phyloP scores from a whole-genome alignment of 352 stramenopile genomes.

The Pseudoperonospora humuli region DNA sequence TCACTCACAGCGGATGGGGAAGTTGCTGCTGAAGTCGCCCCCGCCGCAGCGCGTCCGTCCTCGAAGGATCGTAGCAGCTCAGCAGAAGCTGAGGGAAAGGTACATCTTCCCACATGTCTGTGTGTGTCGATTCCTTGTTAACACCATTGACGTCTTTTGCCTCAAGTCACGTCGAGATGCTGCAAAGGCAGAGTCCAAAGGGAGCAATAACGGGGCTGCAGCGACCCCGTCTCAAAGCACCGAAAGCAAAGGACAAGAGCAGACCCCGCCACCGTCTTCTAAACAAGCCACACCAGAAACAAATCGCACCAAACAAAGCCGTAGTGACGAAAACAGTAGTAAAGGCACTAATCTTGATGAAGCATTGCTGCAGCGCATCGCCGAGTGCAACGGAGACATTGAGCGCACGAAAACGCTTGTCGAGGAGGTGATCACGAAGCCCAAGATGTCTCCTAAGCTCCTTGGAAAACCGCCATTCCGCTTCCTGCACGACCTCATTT shows the following conservation, averaged over 20 bases:
- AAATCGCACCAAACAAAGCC: slow-evolving; percentile 30
- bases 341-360: slow-evolving; percentile 37
- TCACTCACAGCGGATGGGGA: slow-evolving; percentile 47
- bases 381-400: slow-evolving; percentile 68
- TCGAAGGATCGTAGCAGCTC: slow-evolving; percentile 45
- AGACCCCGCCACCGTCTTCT: slow-evolving; percentile 15
- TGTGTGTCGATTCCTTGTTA: too few species aligned
- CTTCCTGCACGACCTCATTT: too few species aligned
- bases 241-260: slow-evolving; percentile 35
- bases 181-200: slow-evolving; percentile 19
- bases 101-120: too few species aligned
- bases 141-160: too few species aligned
- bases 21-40: slow-evolving; percentile 11
- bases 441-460: slow-evolving; percentile 81
- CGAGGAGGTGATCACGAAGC: slow-evolving; percentile 75
- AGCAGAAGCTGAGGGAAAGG: slow-evolving; percentile 49
- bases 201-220: slow-evolving; percentile 13
- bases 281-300: slow-evolving; percentile 13
- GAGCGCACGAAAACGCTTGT: slow-evolving; percentile 68
- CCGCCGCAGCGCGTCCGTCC: slow-evolving; percentile 19
- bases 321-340: slow-evolving; percentile 3
- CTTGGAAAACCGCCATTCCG: slow-evolving; percentile 76
- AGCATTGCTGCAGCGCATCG: slow-evolving; percentile 42
- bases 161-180: slow-evolving; percentile 32
- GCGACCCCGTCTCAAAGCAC: slow-evolving; percentile 11